phyloP scores from a whole-genome alignment of 73 alveolate species.

The Uronychia setigera region DNA sequence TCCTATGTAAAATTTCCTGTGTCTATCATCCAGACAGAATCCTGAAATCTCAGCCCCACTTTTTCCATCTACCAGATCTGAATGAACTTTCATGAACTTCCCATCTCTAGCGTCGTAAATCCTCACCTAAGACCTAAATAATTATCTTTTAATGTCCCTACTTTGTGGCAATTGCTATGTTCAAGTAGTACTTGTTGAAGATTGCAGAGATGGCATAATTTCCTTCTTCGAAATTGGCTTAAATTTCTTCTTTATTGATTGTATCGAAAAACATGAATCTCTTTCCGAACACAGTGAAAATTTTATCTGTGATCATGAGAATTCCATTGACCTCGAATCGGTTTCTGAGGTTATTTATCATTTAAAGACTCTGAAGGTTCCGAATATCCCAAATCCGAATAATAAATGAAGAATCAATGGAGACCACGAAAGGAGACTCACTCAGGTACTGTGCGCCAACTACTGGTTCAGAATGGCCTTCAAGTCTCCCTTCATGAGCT shows the following conservation, averaged over 20 bases:
- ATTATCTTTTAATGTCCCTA: conserved; percentile 51
- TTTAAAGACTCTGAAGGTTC: conserved; percentile 71
- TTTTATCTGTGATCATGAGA: conserved; percentile 1
- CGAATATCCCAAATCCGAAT: conserved; percentile 94
- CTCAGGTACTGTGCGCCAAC: conserved; percentile 83
- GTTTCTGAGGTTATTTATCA: conserved; percentile 72
- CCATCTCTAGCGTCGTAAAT: conserved; percentile 89
- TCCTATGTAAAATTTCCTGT: conserved; percentile 88
- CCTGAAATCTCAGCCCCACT: conserved; percentile 75
- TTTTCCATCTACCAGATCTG: conserved; percentile 82
- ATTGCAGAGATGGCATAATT: conserved; percentile 86
- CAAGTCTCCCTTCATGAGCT: conserved; percentile 88
- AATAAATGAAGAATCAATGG: conserved; percentile 91
- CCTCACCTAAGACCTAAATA: conserved; percentile 78
- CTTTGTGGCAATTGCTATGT: conserved; percentile 74
- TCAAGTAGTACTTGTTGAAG: conserved; percentile 83
- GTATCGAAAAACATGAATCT: conserved; percentile 69
- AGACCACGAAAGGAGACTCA: conserved; percentile 84
- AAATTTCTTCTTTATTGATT: conserved; percentile 19
- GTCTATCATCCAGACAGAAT: conserved; percentile 84
- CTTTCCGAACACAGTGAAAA: conserved; percentile 46
- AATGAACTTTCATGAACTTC: conserved; percentile 75
- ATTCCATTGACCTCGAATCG: conserved; percentile 25
- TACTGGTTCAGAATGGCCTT: conserved; percentile 94
- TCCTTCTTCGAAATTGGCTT: conserved; percentile 42